Evolutionary conservation across 1,284 basidiomycete genomes (phyloP).

Genomic region (Lentinula novae-zelandiae): DNA sequence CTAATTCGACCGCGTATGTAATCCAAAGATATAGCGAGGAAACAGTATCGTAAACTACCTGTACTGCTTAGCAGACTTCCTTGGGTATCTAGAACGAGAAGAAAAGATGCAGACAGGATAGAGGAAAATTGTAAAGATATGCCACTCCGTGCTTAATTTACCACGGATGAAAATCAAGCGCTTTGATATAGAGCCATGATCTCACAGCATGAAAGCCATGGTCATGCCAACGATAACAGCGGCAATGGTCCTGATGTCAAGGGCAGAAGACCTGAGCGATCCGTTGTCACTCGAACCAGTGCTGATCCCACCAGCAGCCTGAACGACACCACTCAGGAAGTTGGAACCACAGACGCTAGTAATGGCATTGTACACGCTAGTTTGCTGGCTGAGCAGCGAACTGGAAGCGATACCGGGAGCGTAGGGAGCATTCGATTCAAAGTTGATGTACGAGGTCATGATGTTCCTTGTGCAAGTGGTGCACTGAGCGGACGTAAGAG

Average conservation of each 20-base stretch:
- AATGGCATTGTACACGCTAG: slow-evolving; percentile 61
- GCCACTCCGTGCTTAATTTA: neutral
- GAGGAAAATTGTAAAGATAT: neutral
- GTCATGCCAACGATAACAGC: slow-evolving; percentile 23
- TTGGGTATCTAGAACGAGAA: neutral
- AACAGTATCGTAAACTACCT: neutral
- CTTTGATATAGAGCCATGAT: neutral
- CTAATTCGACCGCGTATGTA: neutral
- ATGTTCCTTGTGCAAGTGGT: slow-evolving; percentile 76
- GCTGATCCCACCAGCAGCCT: slow-evolving; percentile 61
- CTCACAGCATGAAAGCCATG: slow-evolving; percentile 17
- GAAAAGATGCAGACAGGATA: neutral
- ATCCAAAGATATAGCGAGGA: neutral
- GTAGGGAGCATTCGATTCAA: slow-evolving; percentile 69
- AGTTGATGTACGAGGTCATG: slow-evolving; percentile 72
- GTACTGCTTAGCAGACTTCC: neutral
- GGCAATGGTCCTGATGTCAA: slow-evolving; percentile 25
- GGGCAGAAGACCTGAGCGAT: slow-evolving; percentile 23
- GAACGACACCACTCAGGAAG: slow-evolving; percentile 62
- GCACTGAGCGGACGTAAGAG: slow-evolving; percentile 60
- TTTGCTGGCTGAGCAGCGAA: slow-evolving; percentile 64
- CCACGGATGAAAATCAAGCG: neutral
- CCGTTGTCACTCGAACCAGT: slow-evolving; percentile 16
- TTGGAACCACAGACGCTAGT: slow-evolving; percentile 50
- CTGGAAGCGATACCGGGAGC: slow-evolving; percentile 67